These are phyloP conservation scores for Kwoniella europaea DNA, from an alignment of 768 basidiomycete genomes.

Conservation along the genomic window DNA sequence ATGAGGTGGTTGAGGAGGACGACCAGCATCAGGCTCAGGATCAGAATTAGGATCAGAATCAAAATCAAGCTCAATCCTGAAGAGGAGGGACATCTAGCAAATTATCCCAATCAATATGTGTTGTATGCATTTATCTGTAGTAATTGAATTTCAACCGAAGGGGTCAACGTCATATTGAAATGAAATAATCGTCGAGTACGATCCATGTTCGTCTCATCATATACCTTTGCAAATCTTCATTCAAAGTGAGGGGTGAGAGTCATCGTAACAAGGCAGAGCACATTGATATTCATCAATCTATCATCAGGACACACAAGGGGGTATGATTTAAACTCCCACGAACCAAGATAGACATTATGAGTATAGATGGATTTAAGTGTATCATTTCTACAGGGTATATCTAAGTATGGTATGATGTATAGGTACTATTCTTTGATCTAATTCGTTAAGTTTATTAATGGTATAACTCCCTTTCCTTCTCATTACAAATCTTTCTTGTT, in stretches of 20 bases:
- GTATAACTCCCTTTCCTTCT: not conserved
- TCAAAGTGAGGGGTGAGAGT: not conserved
- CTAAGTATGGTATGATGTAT: not conserved
- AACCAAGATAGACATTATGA: no score
- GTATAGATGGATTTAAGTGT: not conserved
- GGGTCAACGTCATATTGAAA: no score
- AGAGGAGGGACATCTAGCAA: no score
- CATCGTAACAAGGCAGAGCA: no score
- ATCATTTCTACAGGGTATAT: constrained; percentile 15
- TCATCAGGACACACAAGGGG: not conserved
- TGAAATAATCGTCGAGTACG: not conserved
- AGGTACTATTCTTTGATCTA: not conserved
- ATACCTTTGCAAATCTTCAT: not conserved
- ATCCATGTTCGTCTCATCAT: not conserved
- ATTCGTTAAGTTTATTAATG: constrained; percentile 5
- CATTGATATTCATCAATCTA: no score
- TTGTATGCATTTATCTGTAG: not conserved
- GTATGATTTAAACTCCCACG: not conserved
- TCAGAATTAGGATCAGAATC: no score
- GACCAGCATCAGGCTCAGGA: not conserved
- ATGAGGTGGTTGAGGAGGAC: constrained; percentile 55
- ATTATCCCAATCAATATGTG: not conserved
- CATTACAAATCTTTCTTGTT: constrained; percentile 41
- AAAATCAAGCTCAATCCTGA: no score
- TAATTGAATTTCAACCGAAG: no score